Evolutionary conservation across 257 asterid genomes (phyloP).

Genomic region (Solanum etuberosum): DNA sequence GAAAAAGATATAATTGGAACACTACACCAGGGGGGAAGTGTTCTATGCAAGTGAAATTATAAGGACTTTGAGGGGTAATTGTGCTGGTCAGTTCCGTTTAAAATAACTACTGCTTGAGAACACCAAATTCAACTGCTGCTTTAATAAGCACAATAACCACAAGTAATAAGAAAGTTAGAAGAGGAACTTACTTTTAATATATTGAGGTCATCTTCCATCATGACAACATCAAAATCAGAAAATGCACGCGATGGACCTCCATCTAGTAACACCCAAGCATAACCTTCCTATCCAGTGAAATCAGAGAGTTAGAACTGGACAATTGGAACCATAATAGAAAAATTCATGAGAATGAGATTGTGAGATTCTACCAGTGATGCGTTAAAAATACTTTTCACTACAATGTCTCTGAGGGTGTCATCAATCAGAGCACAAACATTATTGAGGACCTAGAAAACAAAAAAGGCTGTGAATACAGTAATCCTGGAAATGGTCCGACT

Average conservation of each 20-base stretch:
- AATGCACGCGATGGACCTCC: constrained; percentile 96
- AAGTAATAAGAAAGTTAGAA: background rate
- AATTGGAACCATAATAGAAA: background rate
- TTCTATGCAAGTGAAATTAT: background rate
- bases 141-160: background rate
- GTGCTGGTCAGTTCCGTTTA: background rate
- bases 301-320: constrained; percentile 11
- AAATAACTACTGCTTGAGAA: background rate
- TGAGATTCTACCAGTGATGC: constrained; percentile 59
- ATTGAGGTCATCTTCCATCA: constrained; percentile 83
- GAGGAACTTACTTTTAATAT: constrained; percentile 54
- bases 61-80: background rate
- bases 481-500: background rate
- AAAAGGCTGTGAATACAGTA: constrained; percentile 3
- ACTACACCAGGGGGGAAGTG: background rate
- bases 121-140: background rate
- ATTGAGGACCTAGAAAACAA: constrained; percentile 65
- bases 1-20: background rate
- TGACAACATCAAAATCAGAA: constrained; percentile 57
- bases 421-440: constrained; percentile 65
- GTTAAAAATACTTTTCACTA: constrained; percentile 75
- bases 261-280: constrained; percentile 84
- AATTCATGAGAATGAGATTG: constrained; percentile 5
- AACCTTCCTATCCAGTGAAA: constrained; percentile 66
- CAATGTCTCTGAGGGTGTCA: constrained; percentile 64